A percentile compares a stretch with the other conserved stretches of the same genome.
Evolutionary conservation across 352 stramenopile genomes (phyloP).

Genomic region (Saprolegnia diclina): DNA sequence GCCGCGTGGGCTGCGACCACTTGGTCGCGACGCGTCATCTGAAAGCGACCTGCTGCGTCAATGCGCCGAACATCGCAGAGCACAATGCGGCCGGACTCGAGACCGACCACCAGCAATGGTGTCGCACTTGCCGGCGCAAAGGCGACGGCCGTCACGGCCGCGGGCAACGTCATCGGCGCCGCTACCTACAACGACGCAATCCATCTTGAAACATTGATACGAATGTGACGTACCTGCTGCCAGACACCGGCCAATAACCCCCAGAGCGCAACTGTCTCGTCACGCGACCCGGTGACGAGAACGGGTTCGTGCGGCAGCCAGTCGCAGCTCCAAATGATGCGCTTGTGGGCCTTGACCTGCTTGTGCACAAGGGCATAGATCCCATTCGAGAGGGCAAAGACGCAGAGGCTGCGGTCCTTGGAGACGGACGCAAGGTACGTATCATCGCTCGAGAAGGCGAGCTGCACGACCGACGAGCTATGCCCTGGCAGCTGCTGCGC

Average conservation of each 20-base stretch:
- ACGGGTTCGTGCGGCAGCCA: conserved; percentile 55
- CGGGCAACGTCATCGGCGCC: conserved; percentile 32
- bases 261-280: conserved; percentile 65
- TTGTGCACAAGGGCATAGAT: conserved; percentile 41
- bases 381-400: conserved; percentile 36
- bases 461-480: conserved; percentile 72
- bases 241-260: conserved; percentile 28
- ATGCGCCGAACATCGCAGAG: conserved; percentile 32
- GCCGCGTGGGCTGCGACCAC: conserved; percentile 26
- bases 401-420: conserved; percentile 62
- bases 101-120: conserved; percentile 48
- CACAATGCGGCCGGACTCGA: conserved; percentile 50
- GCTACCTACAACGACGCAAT: conserved; percentile 3
- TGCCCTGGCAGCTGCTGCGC: conserved; percentile 45
- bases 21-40: conserved; percentile 13
- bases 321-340: conserved; percentile 76
- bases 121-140: conserved; percentile 36
- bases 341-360: conserved; percentile 58
- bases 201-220: background rate
- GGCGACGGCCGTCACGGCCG: conserved; percentile 54
- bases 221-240: conserved; percentile 21
- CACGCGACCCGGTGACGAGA: conserved; percentile 56
- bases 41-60: background rate
- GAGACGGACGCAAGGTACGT: conserved; percentile 59
- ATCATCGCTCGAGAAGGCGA: conserved; percentile 66